Evolutionary conservation across 2,329 filamentous ascomycete species (phyloP).

Genomic region (Talaromyces verruculosus): DNA sequence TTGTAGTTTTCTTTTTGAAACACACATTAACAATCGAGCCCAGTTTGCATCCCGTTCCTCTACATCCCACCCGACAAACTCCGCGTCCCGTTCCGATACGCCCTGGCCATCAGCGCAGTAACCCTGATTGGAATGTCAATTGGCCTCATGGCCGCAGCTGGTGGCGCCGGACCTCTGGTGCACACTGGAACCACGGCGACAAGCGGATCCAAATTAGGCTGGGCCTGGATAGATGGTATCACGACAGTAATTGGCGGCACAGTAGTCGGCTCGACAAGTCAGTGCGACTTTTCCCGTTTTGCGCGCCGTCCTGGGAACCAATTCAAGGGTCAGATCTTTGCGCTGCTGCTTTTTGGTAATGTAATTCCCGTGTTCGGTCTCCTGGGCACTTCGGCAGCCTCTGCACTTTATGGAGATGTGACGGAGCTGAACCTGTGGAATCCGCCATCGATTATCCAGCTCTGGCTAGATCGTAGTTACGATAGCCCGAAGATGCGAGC

Average conservation of each 20-base stretch:
- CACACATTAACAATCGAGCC: neutral
- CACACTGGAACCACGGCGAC: constrained; percentile 13
- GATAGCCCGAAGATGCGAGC: constrained; percentile 40
- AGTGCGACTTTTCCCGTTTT: constrained; percentile 49
- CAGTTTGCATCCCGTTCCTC: constrained; percentile 40
- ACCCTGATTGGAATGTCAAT: constrained; percentile 30
- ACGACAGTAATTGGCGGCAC: constrained; percentile 48
- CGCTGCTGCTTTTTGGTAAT: constrained; percentile 41
- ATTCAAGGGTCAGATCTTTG: constrained; percentile 45
- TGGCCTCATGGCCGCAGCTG: constrained; percentile 38
- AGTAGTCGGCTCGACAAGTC: constrained; percentile 49
- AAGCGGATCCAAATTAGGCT: constrained; percentile 31
- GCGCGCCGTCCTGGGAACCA: constrained; percentile 41
- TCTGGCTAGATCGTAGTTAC: constrained; percentile 36
- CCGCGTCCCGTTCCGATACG: constrained; percentile 29
- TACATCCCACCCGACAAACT: constrained; percentile 45
- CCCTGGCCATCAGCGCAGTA: constrained; percentile 30
- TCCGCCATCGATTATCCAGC: constrained; percentile 43
- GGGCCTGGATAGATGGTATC: constrained; percentile 42
- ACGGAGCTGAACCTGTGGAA: constrained; percentile 39
- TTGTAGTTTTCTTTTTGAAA: too few species aligned
- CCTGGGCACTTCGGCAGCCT: constrained; percentile 36
- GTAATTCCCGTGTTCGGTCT: constrained; percentile 43
- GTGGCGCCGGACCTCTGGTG: constrained; percentile 34
- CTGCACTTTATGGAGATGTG: constrained; percentile 36